These are phyloP conservation scores for Populus deltoides DNA, from an alignment of 345 rosid species.

Conservation along the genomic window DNA sequence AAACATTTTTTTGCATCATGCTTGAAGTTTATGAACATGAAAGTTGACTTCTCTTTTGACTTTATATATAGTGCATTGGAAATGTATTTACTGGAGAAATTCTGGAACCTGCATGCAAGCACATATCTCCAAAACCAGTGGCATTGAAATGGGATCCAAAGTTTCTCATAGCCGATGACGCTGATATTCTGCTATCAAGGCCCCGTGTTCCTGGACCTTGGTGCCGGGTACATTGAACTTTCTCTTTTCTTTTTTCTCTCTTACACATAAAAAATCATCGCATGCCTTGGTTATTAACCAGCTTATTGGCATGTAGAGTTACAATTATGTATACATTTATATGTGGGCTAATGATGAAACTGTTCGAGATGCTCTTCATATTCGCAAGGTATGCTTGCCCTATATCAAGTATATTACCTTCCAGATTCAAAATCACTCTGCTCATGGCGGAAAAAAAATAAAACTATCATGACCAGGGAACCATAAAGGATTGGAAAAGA, in stretches of 20 bases:
- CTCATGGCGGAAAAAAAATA: too few species aligned
- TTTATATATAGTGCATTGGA: constrained; percentile 27
- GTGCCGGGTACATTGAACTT: constrained; percentile 30
- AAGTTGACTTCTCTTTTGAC: neutral
- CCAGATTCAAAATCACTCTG: neutral
- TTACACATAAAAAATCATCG: too few species aligned
- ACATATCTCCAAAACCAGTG: constrained; percentile 6
- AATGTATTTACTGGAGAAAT: constrained; percentile 20
- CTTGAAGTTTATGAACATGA: neutral
- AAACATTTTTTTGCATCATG: neutral
- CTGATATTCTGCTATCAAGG: neutral
- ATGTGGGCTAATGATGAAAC: constrained; percentile 29
- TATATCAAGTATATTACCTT: too few species aligned
- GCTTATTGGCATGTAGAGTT: neutral
- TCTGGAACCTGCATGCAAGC: constrained; percentile 32
- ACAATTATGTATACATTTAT: constrained; percentile 3
- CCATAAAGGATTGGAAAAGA: constrained; percentile 16
- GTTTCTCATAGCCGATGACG: neutral
- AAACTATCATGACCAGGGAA: constrained; percentile 18
- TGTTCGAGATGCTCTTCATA: constrained; percentile 33
- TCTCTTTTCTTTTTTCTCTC: neutral
- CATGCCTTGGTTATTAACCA: neutral
- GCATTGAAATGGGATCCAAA: constrained; percentile 10
- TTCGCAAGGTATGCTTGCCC: constrained; percentile 21
- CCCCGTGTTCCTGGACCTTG: constrained; percentile 2